Percentiles rank a stretch among this genome's conserved stretches.
These are phyloP conservation scores for Trichophyton verrucosum DNA, from an alignment of 2,329 filamentous ascomycete species.

Conservation along the genomic window DNA sequence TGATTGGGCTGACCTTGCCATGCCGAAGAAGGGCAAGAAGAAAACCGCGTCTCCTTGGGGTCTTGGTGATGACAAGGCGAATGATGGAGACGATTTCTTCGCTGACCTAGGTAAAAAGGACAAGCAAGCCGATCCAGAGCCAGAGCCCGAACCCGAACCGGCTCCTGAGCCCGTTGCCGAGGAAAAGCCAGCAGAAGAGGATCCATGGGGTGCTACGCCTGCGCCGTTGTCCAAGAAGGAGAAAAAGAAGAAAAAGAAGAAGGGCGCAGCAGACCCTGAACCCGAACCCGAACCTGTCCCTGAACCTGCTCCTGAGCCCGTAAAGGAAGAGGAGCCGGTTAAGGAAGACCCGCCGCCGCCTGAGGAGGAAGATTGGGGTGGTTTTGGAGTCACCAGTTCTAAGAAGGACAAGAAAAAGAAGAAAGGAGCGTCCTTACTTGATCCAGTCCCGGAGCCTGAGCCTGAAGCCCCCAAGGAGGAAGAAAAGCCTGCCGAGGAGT, in stretches of 20 bases:
- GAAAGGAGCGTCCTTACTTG: neutral
- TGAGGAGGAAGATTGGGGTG: neutral
- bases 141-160: constrained; percentile 21
- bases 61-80: neutral
- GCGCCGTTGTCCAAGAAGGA: neutral
- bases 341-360: neutral
- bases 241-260: constrained; percentile 27
- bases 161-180: constrained; percentile 25
- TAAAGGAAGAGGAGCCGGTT: constrained; percentile 3
- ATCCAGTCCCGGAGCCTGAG: neutral
- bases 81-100: constrained; percentile 24
- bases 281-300: constrained; percentile 2
- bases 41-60: constrained; percentile 10
- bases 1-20: constrained; percentile 35
- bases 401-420: constrained; percentile 11
- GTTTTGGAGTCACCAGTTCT: neutral
- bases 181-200: constrained; percentile 18
- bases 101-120: constrained; percentile 34
- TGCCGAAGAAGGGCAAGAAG: constrained; percentile 43
- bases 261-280: constrained; percentile 9
- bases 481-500: constrained; percentile 16
- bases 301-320: neutral
- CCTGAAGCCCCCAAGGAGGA: neutral
- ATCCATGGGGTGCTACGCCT: neutral
- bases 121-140: constrained; percentile 30